Conservation (phyloP, 129 eudicot species). For the Helichrysum umbraculigerum region DNA sequence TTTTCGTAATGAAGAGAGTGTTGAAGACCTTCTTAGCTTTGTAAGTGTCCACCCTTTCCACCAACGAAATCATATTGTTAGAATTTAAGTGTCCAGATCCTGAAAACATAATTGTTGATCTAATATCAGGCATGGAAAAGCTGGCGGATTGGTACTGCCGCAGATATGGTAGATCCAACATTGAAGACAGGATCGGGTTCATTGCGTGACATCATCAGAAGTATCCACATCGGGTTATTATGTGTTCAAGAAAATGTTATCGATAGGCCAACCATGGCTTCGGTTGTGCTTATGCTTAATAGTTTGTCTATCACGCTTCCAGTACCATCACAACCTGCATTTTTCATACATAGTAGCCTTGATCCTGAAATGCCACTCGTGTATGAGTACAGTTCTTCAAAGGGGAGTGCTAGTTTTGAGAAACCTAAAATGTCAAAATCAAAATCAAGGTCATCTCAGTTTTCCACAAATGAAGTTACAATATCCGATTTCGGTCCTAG, state of each 20-base stretch:
- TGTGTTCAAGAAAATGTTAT: slow-evolving; percentile 38
- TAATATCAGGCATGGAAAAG: slow-evolving; percentile 37
- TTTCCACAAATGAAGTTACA: slow-evolving; percentile 20
- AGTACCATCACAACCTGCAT: slow-evolving; percentile 31
- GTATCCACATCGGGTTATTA: slow-evolving; percentile 41
- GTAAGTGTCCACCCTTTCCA: not conserved
- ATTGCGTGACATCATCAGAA: slow-evolving; percentile 27
- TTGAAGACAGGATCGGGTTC: slow-evolving; percentile 20
- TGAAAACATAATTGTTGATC: not conserved
- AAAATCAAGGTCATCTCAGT: slow-evolving; percentile 5
- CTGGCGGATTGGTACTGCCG: slow-evolving; percentile 28
- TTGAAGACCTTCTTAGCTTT: not conserved
- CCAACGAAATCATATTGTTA: not conserved
- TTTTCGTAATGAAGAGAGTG: not conserved
- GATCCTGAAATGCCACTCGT: slow-evolving; percentile 20
- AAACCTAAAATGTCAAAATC: slow-evolving; percentile 16
- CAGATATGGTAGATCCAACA: slow-evolving; percentile 29
- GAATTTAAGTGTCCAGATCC: not conserved
- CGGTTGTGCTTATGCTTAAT: slow-evolving; percentile 37
- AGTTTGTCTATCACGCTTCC: slow-evolving; percentile 33
- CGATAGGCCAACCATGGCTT: slow-evolving; percentile 42
- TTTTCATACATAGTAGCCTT: slow-evolving; percentile 13
- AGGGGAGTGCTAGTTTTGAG: not conserved
- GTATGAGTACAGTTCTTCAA: slow-evolving; percentile 1
- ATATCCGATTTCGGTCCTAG: slow-evolving; percentile 27